Evolutionary conservation across 73 alveolate genomes (phyloP), one percentile per base, ranked within the genome.

Genomic region (Paramecium sonneborni): DNA sequence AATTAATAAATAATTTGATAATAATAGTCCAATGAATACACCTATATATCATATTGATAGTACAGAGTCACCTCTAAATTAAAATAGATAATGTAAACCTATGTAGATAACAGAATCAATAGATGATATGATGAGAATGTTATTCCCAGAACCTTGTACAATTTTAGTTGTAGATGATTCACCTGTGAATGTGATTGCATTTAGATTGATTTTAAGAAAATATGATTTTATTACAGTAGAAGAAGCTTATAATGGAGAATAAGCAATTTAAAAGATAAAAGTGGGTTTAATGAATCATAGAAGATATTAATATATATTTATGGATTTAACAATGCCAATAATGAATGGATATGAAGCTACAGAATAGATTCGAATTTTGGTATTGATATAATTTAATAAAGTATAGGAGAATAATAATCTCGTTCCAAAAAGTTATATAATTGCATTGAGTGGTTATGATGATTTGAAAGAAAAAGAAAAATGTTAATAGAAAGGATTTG

Each of bases 201-300:
- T 74, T 35, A 5, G 58, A 20, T 39, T 74, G 26, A 74, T 74
- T 0, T 37, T 74, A 74, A 28, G 12, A 3, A 74, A 74, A 35
- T 74, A 37, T n/a, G 58, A 34, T 39, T 37, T 28, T 34, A 34
- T 74, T 0, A 37, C 56, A 39, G 44, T 74, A 14, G 87, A 74
- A 3, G 87, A 74, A 39, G 87, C 87, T 20, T 74, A 74, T 21
- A 74, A 74, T 74, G 87, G 87, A 74, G 87, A 74, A 37, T 74
- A 74, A 74, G 87, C 87, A 4, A 35, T 74, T 14, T 30, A 74
- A 34, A 74, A 74, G 26, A 39, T 74, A 74, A 74, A 74, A 20
- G 7, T 3, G 32, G 32, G 35, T 37, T 32, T 34, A 1, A 39
- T 18, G 1, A 74, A 74, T 37, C 10, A 39, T 34, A 14, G 10